These are phyloP conservation scores for Aspergillus amoenus DNA, from an alignment of 2,329 filamentous ascomycete genomes.

Conservation along the genomic window DNA sequence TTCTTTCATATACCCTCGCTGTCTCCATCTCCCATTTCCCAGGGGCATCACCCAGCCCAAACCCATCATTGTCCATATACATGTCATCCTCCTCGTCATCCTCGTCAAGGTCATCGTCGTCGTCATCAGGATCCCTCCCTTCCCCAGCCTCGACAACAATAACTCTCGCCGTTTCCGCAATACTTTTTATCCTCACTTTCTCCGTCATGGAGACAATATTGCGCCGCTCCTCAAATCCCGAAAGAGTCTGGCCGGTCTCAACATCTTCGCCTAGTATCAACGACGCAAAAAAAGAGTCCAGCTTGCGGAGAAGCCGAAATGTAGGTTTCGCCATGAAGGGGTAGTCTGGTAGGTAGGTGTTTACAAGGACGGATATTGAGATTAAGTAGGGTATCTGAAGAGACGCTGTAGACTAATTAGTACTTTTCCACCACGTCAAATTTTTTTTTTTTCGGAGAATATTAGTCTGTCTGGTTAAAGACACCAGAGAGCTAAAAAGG, in stretches of 20 bases:
- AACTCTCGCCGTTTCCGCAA: slow-evolving; percentile 74
- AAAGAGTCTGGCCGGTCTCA: slow-evolving; percentile 63
- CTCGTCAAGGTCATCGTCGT: slow-evolving; percentile 37
- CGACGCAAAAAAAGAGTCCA: slow-evolving; percentile 81
- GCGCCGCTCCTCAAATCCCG: slow-evolving; percentile 66
- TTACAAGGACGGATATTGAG: slow-evolving; percentile 70
- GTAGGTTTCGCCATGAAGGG: slow-evolving; percentile 65
- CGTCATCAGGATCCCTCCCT: slow-evolving; percentile 42
- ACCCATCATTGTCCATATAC: slow-evolving; percentile 46
- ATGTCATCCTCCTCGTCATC: slow-evolving; percentile 36
- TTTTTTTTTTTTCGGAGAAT: too few relatives aligned
- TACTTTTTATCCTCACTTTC: slow-evolving; percentile 80
- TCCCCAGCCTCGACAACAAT: slow-evolving; percentile 65
- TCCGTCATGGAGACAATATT: slow-evolving; percentile 68
- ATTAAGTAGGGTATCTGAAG: slow-evolving; percentile 84
- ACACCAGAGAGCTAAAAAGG: neutral
- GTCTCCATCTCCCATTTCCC: slow-evolving; percentile 63
- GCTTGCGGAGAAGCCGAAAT: slow-evolving; percentile 70
- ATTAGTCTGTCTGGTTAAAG: too few relatives aligned
- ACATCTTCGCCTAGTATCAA: slow-evolving; percentile 68
- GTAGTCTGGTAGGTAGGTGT: slow-evolving; percentile 71
- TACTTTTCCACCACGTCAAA: neutral
- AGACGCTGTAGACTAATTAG: slow-evolving; percentile 53
- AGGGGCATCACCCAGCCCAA: slow-evolving; percentile 28
- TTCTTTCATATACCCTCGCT: slow-evolving; percentile 75